Conservation (phyloP, 1,284 basidiomycete species). For the Cerioporus squamosus region DNA sequence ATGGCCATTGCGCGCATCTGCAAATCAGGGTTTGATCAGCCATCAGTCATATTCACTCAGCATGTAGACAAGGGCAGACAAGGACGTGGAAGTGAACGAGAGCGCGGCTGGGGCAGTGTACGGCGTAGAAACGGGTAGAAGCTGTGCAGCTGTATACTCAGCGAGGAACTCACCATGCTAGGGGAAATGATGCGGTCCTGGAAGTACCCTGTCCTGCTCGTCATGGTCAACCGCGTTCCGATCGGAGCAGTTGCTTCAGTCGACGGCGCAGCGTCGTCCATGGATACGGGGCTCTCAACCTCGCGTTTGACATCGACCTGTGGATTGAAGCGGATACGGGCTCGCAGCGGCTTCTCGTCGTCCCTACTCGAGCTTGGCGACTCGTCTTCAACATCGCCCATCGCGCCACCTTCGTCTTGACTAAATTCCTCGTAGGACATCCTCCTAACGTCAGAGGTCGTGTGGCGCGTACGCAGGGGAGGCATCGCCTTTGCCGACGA, state of each 20-base stretch:
- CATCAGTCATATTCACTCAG: slow-evolving; percentile 15
- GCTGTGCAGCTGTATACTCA: slow-evolving; percentile 1
- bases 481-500: slow-evolving; percentile 26
- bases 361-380: slow-evolving; percentile 48
- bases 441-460: slow-evolving; percentile 14
- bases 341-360: slow-evolving; percentile 65
- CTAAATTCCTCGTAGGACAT: background rate
- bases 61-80: background rate
- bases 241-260: slow-evolving; percentile 32
- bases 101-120: slow-evolving; percentile 3
- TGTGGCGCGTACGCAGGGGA: slow-evolving; percentile 22
- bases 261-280: slow-evolving; percentile 21
- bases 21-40: background rate
- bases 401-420: slow-evolving; percentile 31
- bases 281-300: slow-evolving; percentile 16
- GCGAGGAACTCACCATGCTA: slow-evolving; percentile 74
- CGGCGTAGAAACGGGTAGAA: background rate
- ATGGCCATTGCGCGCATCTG: slow-evolving; percentile 99
- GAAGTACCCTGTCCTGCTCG: slow-evolving; percentile 93
- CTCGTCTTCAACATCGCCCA: slow-evolving; percentile 58
- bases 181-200: slow-evolving; percentile 91
- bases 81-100: background rate
- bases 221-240: slow-evolving; percentile 84
- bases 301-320: slow-evolving; percentile 18
- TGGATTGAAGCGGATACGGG: slow-evolving; percentile 55